Base-by-base conservation (phyloP, 345 rosid species). In the Jatropha curcas region DNA sequence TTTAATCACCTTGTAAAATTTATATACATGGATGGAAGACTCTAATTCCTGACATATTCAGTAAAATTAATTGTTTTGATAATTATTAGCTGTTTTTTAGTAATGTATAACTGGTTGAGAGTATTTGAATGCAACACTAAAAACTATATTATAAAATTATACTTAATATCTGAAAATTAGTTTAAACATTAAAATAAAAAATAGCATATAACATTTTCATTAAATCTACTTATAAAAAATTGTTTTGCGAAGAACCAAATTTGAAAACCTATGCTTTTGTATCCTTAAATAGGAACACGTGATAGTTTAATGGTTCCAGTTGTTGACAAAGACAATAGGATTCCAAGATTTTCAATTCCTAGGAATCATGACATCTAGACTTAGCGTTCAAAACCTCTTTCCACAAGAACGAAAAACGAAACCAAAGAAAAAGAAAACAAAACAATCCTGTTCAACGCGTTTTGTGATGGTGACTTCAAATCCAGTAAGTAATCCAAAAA, bases 201-300 rank as follows among this genome's bases (percentile, higher is more conserved):
- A 19, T 1, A 52, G 22, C 7, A 11, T 19, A 52, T 1, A 16
- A 16, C 1, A 52, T 52, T 52, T 52, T 1, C 24, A 13, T 9
- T 52, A 5, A n/a, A 52, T 22, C 31, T 27, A 25, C 13, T 11
- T 59, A 12, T 27, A 11, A 30, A 8, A 30, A 14, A 27, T 59
- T 30, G 14, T 27, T 59, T 59, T 59, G 0, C 0, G 19, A 30
- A 27, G 5, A 59, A n/a, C 7, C 27, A 34, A 60, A 60, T 7
- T 5, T 22, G 12, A 22, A 58, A 58, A 58, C 48, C 25, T 2
- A 62, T 62, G 41, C 17, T 37, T 34, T 62, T 62, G 48, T n/a
- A 62, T 37, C 66, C 50, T 37, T 6, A 62, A 62, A 5, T 3
- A 20, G 66, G 46, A 62, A 62, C 66, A 62, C n/a, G n/a, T 17